Evolutionary conservation across 2,329 filamentous ascomycete species (phyloP), one percentile per base, ranked within the genome.

Genomic region (Cadophora gregata): DNA sequence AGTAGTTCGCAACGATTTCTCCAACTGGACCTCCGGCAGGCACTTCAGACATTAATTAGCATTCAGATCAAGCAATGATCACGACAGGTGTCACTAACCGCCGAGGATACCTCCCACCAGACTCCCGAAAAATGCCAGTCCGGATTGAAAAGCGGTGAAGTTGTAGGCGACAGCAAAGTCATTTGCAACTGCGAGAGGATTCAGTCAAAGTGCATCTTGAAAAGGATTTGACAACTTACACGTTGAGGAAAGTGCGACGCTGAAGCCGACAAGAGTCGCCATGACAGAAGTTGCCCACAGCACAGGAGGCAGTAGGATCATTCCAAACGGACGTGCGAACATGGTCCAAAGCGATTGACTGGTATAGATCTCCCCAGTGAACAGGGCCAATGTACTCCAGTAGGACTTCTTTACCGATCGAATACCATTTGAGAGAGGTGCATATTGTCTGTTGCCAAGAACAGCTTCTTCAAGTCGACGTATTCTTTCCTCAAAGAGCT

Each of bases 231-330:
- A 8, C 16, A 59, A 59, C 58, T 38, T 62, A 67, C 67, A 83
- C 61, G 85, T 86, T 51, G 85, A 83, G 0, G 83, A 81, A 16
- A 87, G 81, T 10, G 85, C 84, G 0, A 85, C 82, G 1, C 85
- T 74, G 72, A 87, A 86, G 0, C 84, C 84, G 63, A 87, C 85
- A 1, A 84, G 85, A 3, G 83, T 84, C 1, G 84, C 80, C 76
- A 84, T 81, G 21, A 86, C 81, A 2, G 86, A 76, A 12, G 85
- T 82, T 3, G 83, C 83, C 85, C 85, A 87, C 2, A 87, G 75
- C 0, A 88, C 82, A 0, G 83, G 80, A 5, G 85, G 85, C 0
- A 88, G 78, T 2, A 80, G 64, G 12, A 86, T 80, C 31, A 87
- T 75, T 2, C 80, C 78, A 24, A 87, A 72, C 1, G 85, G 85